A percentile compares a stretch with the other conserved stretches of the same genome.
Conservation (phyloP, 2,329 filamentous ascomycete genomes). For the Aphanocladium album region DNA sequence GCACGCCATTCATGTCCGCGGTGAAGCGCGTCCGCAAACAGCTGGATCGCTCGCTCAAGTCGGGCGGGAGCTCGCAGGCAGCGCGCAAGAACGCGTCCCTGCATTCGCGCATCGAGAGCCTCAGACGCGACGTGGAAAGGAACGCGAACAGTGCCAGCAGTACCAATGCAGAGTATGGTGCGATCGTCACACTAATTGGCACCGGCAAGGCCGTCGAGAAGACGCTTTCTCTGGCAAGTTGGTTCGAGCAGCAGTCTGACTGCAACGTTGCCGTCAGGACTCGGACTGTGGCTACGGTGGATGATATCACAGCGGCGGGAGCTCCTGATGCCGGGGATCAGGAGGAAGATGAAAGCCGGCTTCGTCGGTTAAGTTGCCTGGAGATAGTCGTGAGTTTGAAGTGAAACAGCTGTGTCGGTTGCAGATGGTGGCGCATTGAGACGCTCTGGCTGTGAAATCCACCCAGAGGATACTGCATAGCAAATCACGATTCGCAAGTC, state of each 20-base stretch:
- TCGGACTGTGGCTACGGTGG: constrained; percentile 58
- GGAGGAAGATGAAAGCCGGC: constrained; percentile 35
- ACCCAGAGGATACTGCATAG: background rate
- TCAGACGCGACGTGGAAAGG: constrained; percentile 28
- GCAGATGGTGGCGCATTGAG: background rate
- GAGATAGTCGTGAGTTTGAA: constrained; percentile 44
- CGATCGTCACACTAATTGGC: constrained; percentile 53
- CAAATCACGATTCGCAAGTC: background rate
- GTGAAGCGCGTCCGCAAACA: constrained; percentile 61
- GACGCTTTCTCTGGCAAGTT: constrained; percentile 56
- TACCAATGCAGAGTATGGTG: constrained; percentile 21
- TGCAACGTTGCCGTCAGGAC: constrained; percentile 57
- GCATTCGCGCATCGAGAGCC: constrained; percentile 39
- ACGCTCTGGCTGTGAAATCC: background rate
- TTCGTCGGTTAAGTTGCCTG: constrained; percentile 46
- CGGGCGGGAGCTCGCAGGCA: constrained; percentile 27
- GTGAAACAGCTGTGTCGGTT: constrained; percentile 24
- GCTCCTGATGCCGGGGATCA: constrained; percentile 16
- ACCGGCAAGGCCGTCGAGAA: constrained; percentile 63
- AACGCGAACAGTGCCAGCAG: background rate
- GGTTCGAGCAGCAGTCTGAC: constrained; percentile 58
- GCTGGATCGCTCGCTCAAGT: constrained; percentile 47
- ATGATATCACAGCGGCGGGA: constrained; percentile 47
- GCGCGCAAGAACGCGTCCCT: constrained; percentile 45
- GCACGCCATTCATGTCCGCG: constrained; percentile 62